Evolutionary conservation across 371 early-diverging fungal species (phyloP).

Genomic region (Actinomucor elegans): DNA sequence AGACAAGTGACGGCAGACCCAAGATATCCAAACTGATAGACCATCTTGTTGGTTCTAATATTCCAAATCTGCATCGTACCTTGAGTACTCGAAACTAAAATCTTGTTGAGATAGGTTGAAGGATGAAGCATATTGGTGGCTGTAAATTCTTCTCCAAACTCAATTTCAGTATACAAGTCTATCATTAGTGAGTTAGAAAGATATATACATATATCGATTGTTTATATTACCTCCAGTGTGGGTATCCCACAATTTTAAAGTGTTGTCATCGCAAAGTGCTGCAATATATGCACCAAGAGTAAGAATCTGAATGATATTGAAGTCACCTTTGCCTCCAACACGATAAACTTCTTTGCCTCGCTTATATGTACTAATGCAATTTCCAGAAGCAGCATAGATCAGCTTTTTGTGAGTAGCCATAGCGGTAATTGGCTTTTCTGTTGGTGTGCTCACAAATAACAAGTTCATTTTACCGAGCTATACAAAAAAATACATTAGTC

Average conservation of each 20-base stretch:
- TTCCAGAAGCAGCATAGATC: constrained; percentile 76
- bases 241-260: constrained; percentile 76
- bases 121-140: constrained; percentile 85
- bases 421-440: constrained; percentile 71
- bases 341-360: constrained; percentile 72
- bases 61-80: constrained; percentile 95
- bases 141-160: constrained; percentile 76
- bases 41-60: constrained; percentile 73
- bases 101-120: constrained; percentile 94
- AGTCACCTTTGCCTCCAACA: constrained; percentile 32
- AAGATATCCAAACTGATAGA: constrained; percentile 79
- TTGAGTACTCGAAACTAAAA: constrained; percentile 83
- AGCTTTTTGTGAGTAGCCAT: constrained; percentile 68
- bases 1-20: constrained; percentile 77
- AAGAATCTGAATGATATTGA: constrained; percentile 47
- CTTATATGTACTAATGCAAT: constrained; percentile 63
- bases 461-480: constrained; percentile 46
- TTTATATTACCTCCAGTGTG: constrained; percentile 56
- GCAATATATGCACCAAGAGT: constrained; percentile 79
- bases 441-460: constrained; percentile 67
- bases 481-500: not conserved
- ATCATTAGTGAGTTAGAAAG: no score
- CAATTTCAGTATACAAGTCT: constrained; percentile 77
- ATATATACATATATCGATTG: no score
- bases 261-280: constrained; percentile 80